phyloP scores from a whole-genome alignment of 163 green algal genomes.

The Scenedesmus sp. region DNA sequence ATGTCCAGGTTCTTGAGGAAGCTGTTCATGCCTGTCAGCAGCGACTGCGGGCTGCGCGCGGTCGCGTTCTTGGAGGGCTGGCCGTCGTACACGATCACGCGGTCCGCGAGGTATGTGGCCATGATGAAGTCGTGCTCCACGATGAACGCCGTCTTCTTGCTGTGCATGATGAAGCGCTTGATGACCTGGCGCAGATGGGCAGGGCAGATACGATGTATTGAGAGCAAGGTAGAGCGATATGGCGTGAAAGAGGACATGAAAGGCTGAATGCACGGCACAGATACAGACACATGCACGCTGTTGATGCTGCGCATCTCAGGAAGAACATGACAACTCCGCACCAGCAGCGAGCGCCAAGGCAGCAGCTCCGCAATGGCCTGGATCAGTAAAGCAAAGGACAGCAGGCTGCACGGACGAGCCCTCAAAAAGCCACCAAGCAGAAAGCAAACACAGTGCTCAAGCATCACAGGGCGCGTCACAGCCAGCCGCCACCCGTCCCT shows the following conservation, averaged over 20 bases:
- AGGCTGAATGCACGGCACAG: not conserved
- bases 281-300: too few species aligned
- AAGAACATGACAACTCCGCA: too few species aligned
- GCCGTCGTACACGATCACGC: constrained; percentile 98
- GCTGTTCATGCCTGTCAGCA: constrained; percentile 92
- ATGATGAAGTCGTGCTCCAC: constrained; percentile 99
- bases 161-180: constrained; percentile 99
- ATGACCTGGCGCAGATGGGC: constrained; percentile 80
- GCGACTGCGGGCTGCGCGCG: constrained; percentile 76
- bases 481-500: not conserved
- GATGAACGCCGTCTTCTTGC: constrained; percentile 99
- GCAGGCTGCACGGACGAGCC: too few species aligned
- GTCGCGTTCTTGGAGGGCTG: constrained; percentile 85
- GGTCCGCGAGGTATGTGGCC: constrained; percentile 98
- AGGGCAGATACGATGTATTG: too few species aligned
- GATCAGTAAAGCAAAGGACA: too few species aligned
- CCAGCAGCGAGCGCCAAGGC: too few species aligned
- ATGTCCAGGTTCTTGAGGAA: constrained; percentile 99
- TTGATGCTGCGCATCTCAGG: too few species aligned
- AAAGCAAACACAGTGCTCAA: not conserved
- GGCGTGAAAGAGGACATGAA: not conserved
- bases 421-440: too few species aligned
- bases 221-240: not conserved
- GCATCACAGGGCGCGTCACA: not conserved
- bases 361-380: too few species aligned